phyloP scores from a whole-genome alignment of 768 basidiomycete species.

The Phaffia tasmanica region DNA sequence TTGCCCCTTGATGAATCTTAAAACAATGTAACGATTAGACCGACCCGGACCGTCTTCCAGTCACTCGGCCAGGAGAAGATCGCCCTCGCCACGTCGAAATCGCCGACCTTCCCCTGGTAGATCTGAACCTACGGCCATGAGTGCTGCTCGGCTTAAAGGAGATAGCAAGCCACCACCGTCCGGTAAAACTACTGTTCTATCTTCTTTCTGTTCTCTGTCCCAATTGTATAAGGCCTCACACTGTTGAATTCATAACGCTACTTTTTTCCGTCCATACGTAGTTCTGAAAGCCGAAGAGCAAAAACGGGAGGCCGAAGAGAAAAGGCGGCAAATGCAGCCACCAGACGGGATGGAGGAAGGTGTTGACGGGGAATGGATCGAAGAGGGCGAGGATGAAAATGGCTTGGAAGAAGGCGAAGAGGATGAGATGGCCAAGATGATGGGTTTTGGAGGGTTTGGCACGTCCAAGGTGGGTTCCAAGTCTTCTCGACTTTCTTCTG shows the following conservation, averaged over 20 bases:
- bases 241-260: background rate
- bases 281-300: background rate
- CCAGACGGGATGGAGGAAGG: constrained; percentile 36
- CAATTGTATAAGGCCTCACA: background rate
- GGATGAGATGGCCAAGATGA: constrained; percentile 72
- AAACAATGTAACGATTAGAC: background rate
- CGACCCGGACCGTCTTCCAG: too few relatives aligned
- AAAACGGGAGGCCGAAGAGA: background rate
- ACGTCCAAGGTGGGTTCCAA: constrained; percentile 59
- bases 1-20: background rate
- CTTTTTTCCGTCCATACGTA: background rate
- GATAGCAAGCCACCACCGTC: constrained; percentile 9
- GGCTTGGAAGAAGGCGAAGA: constrained; percentile 48
- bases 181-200: background rate
- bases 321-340: background rate
- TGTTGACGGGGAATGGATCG: constrained; percentile 30
- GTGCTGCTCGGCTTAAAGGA: constrained; percentile 14
- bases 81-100: background rate
- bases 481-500: constrained; percentile 16
- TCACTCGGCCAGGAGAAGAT: too few relatives aligned
- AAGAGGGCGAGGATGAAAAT: constrained; percentile 49
- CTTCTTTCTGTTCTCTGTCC: background rate
- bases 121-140: background rate
- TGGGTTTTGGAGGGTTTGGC: constrained; percentile 82
- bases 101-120: background rate